Evolutionary conservation across 2,329 filamentous ascomycete genomes (phyloP), one percentile per base, ranked within the genome.

Genomic region (Chalara sp.): DNA sequence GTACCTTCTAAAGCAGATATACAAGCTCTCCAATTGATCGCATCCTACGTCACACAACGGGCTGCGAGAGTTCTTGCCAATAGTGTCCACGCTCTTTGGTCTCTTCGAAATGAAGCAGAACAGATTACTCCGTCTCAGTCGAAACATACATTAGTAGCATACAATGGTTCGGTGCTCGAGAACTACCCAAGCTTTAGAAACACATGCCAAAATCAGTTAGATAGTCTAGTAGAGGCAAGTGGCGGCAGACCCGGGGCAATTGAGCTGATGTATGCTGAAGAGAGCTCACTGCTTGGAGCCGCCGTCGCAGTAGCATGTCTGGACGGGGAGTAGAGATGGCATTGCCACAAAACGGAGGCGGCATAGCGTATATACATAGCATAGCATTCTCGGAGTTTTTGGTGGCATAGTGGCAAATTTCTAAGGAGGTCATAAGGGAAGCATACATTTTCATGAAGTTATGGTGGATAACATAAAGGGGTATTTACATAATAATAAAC

Each of bases 101-200:
- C 76, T 37, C 64, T 83, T 41, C 75, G 76, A 4, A 68, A 73
- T 48, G 73, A 78, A 46, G 68, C 70, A 21, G 71, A 78, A 49
- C 55, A 64, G 35, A 67, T 71, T 30, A 6, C 39, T 1, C 44
- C 56, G 12, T 10, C 44, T 6, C 45, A 68, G 67, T 53, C 57
- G 61, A 30, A 76, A 6, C 68, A 70, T 50, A 82, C 79, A 3
- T 75, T 79, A 2, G 80, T 92, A n/a, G 85, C 85, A 4, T 91
- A 85, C 68, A 90, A 89, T 62, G 87, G 87, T 43, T 86, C 83
- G 31, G 86, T 92, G 46, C 83, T 91, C 47, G 86, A 91, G 67
- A 83, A 84, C 59, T 92, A 91, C 62, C 86, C 87, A 0, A 71
- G 73, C 6, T 92, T 89, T 65, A 72, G 78, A 28, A 68, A 67